These are phyloP conservation scores for Mucor sp. DNA, from an alignment of 371 early-diverging fungal genomes.

Conservation along the genomic window DNA sequence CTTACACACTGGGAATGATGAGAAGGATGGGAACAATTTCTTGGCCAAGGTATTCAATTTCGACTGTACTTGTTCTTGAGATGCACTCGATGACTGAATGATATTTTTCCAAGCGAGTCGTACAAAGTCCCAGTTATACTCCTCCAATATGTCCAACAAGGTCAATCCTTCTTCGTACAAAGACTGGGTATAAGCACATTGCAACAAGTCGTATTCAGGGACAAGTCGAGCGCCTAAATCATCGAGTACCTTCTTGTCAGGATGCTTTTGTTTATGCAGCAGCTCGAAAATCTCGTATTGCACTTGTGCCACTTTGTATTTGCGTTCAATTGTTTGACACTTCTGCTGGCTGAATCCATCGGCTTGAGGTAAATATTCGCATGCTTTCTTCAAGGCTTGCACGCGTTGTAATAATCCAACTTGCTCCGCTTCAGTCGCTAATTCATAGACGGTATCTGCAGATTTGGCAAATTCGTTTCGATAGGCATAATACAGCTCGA, in stretches of 20 bases:
- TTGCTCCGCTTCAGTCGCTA: neutral
- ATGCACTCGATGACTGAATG: neutral
- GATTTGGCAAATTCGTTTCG: conserved; percentile 3
- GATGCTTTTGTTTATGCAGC: neutral
- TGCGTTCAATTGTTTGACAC: neutral
- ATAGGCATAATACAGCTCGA: conserved; percentile 7
- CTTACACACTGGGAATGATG: conserved; percentile 28
- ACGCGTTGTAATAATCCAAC: neutral
- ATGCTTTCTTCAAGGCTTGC: conserved; percentile 5
- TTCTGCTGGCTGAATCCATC: neutral
- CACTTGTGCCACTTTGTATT: neutral
- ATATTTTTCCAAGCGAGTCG: conserved; percentile 16
- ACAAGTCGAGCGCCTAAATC: neutral
- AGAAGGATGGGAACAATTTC: conserved; percentile 18
- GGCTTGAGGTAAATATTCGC: neutral
- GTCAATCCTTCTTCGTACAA: conserved; percentile 19
- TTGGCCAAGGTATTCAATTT: conserved; percentile 11
- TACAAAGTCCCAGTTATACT: conserved; percentile 10
- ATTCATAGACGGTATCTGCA: neutral
- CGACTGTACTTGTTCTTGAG: neutral
- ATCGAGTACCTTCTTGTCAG: neutral
- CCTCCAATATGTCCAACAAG: conserved; percentile 16
- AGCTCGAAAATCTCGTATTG: neutral
- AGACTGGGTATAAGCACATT: conserved; percentile 6
- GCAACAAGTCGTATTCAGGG: conserved; percentile 3